These are phyloP conservation scores for Albizia julibrissin DNA, from an alignment of 306 rosid genomes.

Conservation along the genomic window DNA sequence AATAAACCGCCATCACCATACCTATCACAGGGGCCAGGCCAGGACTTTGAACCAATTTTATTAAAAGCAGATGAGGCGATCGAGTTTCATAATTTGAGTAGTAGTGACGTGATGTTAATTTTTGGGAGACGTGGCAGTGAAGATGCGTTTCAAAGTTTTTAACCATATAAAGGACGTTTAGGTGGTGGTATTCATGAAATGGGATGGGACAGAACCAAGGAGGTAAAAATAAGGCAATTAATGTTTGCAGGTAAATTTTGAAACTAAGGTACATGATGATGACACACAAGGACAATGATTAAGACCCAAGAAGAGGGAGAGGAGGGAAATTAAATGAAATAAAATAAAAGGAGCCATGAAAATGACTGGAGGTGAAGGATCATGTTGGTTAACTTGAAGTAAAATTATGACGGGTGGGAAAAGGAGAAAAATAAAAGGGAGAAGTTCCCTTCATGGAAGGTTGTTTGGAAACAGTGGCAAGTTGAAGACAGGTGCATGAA, in stretches of 20 bases:
- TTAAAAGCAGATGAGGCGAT: not conserved
- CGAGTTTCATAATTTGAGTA: conserved; percentile 10
- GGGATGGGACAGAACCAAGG: conserved; percentile 19
- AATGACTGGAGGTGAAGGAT: not conserved
- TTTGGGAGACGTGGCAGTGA: not conserved
- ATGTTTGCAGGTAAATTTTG: conserved; percentile 27
- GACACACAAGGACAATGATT: conserved; percentile 16
- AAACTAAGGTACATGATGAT: conserved; percentile 26
- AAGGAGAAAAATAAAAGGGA: not conserved
- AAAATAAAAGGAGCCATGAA: not conserved
- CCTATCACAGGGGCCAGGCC: not conserved
- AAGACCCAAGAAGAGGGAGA: not conserved
- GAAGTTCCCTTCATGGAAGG: conserved; percentile 18
- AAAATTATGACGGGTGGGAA: not conserved
- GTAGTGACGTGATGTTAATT: not conserved
- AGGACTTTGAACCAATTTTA: not conserved
- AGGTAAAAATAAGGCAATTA: conserved; percentile 15
- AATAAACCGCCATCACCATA: not conserved
- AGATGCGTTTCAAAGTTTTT: not conserved
- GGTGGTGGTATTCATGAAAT: not conserved
- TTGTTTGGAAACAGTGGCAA: conserved; percentile 21
- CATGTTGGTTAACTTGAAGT: conserved; percentile 19
- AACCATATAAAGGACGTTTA: conserved; percentile 22
- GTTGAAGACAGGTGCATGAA: conserved; percentile 38
- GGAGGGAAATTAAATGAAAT: not conserved